phyloP scores from a whole-genome alignment of 2,329 filamentous ascomycete species.

The Colletotrichum sp. region DNA sequence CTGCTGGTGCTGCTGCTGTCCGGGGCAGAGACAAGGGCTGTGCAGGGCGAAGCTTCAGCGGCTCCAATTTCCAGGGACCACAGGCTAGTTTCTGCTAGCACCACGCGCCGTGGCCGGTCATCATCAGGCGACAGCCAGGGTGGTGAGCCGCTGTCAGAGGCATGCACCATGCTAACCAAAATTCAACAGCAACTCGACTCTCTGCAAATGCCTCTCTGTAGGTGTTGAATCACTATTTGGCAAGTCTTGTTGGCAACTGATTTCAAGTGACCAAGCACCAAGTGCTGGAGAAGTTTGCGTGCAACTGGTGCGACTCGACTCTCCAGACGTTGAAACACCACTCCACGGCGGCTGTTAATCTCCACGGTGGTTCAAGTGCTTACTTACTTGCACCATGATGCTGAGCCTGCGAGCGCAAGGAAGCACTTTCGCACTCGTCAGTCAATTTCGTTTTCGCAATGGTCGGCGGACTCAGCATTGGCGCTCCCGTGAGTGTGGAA shows the following conservation, averaged over 20 bases:
- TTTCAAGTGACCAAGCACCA: neutral
- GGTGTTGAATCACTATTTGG: neutral
- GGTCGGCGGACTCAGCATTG: neutral
- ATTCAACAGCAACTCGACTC: neutral
- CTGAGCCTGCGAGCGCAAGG: neutral
- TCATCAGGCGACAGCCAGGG: neutral
- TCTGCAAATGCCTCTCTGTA: neutral
- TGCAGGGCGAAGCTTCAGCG: slow-evolving; percentile 12
- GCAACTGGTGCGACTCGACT: neutral
- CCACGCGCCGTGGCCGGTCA: neutral
- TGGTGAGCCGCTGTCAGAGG: neutral
- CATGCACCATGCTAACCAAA: neutral
- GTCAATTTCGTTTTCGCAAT: neutral
- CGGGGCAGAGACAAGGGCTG: slow-evolving; percentile 3
- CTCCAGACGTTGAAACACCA: neutral
- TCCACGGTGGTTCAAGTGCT: slow-evolving; percentile 4
- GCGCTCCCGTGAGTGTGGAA: neutral
- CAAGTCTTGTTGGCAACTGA: neutral
- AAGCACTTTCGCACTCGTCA: neutral
- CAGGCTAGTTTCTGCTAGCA: neutral
- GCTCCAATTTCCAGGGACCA: slow-evolving; percentile 1
- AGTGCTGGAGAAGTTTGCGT: neutral
- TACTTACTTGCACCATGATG: neutral
- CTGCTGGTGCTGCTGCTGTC: neutral
- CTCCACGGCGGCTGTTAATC: neutral